Base-by-base conservation (phyloP, 164 flowering plant species). In the Tetracentron sinense region DNA sequence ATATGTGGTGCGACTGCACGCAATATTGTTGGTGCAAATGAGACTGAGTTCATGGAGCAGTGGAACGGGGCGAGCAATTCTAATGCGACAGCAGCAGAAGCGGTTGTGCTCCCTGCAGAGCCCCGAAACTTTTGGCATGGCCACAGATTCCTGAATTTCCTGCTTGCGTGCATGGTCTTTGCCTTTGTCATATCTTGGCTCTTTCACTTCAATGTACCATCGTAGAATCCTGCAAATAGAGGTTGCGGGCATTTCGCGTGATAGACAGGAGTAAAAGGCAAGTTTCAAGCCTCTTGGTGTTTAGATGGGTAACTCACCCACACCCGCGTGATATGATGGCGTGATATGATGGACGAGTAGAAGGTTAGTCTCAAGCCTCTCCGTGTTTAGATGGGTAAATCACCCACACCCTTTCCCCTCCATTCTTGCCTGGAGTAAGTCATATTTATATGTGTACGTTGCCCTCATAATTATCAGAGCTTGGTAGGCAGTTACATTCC, bases 181-280 rank as follows among this genome's bases (percentile, higher is more conserved):
- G 96, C 96, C 35, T 92, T 92, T 70, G 88, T 87, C 68, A 77
- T 92, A 60, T 89, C 94, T n/a, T 89, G 98, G 96, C 94, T 92
- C 57, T 89, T 92, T 52, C 96, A 92, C 81, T 92, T 92, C 79
- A 83, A 89, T 33, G 82, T 92, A 58, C 90, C 93, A 48, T 84
- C 89, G 17, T 80, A 57, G 65, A 31, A 28, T 15, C 48, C 23
- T 33, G 22, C 25, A 17, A 25, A 54, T n/a, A 15, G 44, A 50
- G n/a, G 20, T 6, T 15, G 7, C 14, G 2, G 42, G 17, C 19
- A 28, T 58, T 25, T 47, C n/a, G n/a, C 10, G 62, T 28, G 8
- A 22, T 10, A 26, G 19, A 14, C 29, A 28, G 19, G 59, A 49
- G 60, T 44, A 59, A 29, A 38, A 44, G 22, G 35, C 35, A 15